Conservation (phyloP, 768 basidiomycete genomes). For the Termitomyces sp. region DNA sequence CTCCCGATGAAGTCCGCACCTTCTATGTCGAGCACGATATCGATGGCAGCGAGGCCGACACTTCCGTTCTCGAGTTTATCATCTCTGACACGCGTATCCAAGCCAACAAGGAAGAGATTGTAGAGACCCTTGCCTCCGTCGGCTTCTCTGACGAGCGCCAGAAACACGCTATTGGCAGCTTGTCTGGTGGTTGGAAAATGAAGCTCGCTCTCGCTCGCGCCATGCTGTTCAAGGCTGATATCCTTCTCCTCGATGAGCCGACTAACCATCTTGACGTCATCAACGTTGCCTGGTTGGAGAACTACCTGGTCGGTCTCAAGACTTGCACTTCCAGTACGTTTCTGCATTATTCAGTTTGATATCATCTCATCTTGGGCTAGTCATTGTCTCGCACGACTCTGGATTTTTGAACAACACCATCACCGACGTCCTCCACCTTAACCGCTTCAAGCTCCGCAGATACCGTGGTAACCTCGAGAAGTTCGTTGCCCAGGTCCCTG, state of each 20-base stretch:
- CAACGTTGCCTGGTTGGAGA: conserved; percentile 97
- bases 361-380: conserved; percentile 26
- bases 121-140: conserved; percentile 82
- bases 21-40: conserved; percentile 99
- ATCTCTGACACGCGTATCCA: conserved; percentile 78
- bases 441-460: conserved; percentile 96
- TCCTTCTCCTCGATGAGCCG: conserved; percentile 93
- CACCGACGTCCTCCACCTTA: conserved; percentile 95
- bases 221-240: conserved; percentile 98
- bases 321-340: conserved; percentile 85
- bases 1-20: conserved; percentile 93
- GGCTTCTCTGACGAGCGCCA: conserved; percentile 91
- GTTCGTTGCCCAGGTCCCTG: conserved; percentile 91
- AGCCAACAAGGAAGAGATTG: conserved; percentile 60
- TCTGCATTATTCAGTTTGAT: not conserved
- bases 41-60: conserved; percentile 91
- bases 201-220: conserved; percentile 96
- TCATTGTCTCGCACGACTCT: conserved; percentile 98
- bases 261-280: conserved; percentile 97
- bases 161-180: conserved; percentile 74
- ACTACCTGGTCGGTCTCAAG: conserved; percentile 81
- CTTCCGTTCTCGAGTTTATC: conserved; percentile 87
- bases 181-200: conserved; percentile 99
- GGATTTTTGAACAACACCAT: conserved; percentile 97
- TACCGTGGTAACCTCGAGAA: conserved; percentile 94